Conservation (phyloP, 345 rosid species). For the Linum usitatissimum region DNA sequence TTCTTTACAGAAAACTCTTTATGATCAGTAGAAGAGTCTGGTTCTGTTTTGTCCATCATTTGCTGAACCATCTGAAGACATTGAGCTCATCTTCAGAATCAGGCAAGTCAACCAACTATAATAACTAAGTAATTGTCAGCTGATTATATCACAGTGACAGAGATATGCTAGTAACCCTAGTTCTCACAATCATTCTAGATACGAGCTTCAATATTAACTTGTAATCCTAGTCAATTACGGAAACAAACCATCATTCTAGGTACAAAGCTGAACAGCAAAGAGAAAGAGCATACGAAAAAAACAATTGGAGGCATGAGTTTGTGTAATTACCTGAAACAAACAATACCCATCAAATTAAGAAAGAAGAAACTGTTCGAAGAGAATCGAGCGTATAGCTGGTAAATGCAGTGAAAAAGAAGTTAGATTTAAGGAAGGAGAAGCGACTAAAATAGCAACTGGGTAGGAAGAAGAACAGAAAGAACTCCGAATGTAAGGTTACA, state of each 20-base stretch:
- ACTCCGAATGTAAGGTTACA: background rate
- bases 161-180: background rate
- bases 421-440: background rate
- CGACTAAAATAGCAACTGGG: background rate
- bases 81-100: background rate
- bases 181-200: too few species aligned
- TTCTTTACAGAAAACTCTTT: slow-evolving; percentile 38
- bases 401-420: background rate
- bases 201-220: too few species aligned
- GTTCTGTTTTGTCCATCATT: slow-evolving; percentile 32
- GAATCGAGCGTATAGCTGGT: background rate
- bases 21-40: slow-evolving; percentile 28
- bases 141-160: background rate
- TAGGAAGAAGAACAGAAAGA: background rate
- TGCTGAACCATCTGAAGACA: slow-evolving; percentile 41
- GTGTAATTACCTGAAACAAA: background rate
- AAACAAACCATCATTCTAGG: background rate
- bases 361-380: background rate
- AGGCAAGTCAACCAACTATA: too few species aligned
- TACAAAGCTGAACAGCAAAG: background rate
- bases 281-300: too few species aligned
- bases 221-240: background rate
- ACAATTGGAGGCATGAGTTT: background rate
- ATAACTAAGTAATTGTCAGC: background rate
- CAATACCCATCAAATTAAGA: background rate